Evolutionary conservation across 371 early-diverging fungal genomes (phyloP).

Genomic region (Entomophthora muscae): DNA sequence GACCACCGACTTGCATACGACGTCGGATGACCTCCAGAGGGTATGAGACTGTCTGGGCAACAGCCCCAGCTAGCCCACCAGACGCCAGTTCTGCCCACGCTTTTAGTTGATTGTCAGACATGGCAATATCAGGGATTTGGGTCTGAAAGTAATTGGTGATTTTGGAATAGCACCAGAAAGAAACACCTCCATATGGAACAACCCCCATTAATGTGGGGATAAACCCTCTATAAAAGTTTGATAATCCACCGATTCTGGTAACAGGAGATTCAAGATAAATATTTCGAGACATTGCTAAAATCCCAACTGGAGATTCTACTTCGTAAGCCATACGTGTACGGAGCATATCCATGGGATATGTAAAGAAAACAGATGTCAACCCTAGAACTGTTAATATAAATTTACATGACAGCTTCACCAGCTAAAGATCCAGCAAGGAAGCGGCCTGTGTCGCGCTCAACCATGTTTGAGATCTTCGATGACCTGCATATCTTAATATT

Average conservation of each 20-base stretch:
- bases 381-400: conserved; percentile 25
- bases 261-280: conserved; percentile 35
- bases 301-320: conserved; percentile 21
- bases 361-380: conserved; percentile 70
- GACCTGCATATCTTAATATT: conserved; percentile 1
- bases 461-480: neutral
- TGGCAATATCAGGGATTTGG: conserved; percentile 15
- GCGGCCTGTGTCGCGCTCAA: conserved; percentile 26
- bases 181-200: conserved; percentile 90
- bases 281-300: conserved; percentile 19
- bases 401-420: conserved; percentile 20
- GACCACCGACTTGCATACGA: conserved; percentile 74
- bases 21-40: conserved; percentile 84
- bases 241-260: conserved; percentile 13
- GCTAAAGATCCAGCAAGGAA: conserved; percentile 63
- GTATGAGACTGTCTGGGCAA: conserved; percentile 74
- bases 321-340: conserved; percentile 88
- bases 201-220: conserved; percentile 80
- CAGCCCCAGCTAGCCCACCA: conserved; percentile 68
- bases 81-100: conserved; percentile 56
- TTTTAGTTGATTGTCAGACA: conserved; percentile 22
- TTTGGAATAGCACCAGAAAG: conserved; percentile 58
- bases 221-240: conserved; percentile 88
- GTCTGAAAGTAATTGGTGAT: conserved; percentile 34
- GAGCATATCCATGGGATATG: conserved; percentile 88